Evolutionary conservation across 2,329 filamentous ascomycete genomes (phyloP), one percentile per base, ranked within the genome.

Genomic region (Mariannaea elegans): DNA sequence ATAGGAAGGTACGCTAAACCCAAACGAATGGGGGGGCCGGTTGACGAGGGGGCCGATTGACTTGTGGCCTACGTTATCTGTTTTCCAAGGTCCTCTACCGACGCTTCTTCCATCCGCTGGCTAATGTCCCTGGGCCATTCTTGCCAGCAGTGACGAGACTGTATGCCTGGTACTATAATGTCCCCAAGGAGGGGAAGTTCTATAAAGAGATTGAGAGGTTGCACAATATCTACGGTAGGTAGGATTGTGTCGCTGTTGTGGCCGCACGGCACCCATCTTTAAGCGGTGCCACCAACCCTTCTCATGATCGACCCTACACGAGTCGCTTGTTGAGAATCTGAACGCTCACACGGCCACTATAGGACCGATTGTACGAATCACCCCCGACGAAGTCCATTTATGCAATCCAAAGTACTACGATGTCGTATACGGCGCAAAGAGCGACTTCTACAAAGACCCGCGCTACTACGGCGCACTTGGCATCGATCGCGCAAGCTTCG

Each of bases 401-500:
- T 56, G 38, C 32, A 48, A 67, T 16, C 59, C 61, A n/a, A 55
- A 56, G 16, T 34, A 64, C 48, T 68, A 64, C 46, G 60, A 67
- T 12, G 51, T 55, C 21, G 56, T 68, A 8, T 68, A 63, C 27
- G 59, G 56, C 16, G 39, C 57, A 2, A 56, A 56, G 19, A 61
- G 52, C 12, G 57, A 56, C 56, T 63, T 63, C 36, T 59, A 62
- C 46, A 62, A 62, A 32, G 49, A 59, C 41, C 19, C n/a, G 1
- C 45, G 50, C 3, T 55, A 56, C 51, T 61, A 57, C 9, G 53
- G 58, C 42, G 58, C 47, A 18, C 58, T 57, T 38, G 67, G 67
- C 14, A 59, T 64, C 12, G 65, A 69, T 24, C 59, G 44, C 4
- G 60, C 63, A 27, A 55, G 57, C 9, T 69, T 77, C 12, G 41